phyloP scores from a whole-genome alignment of 805 yeast species.

The Candida chauliodis region DNA sequence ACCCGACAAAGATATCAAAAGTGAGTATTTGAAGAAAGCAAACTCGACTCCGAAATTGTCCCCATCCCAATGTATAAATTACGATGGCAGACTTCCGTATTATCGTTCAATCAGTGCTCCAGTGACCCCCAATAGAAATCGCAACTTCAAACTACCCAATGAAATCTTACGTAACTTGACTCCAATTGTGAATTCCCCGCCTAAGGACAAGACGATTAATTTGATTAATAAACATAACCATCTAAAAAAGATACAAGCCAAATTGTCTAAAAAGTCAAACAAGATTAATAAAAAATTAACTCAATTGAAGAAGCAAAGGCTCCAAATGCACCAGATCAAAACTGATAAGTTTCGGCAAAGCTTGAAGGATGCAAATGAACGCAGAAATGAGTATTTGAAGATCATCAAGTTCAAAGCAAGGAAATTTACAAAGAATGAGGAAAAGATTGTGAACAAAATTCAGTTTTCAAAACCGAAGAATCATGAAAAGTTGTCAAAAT shows the following conservation, averaged over 20 bases:
- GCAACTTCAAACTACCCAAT: conserved; percentile 6
- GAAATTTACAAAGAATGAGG: conserved; percentile 3
- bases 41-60: conserved; percentile 1
- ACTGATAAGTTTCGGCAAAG: not conserved
- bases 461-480: not conserved
- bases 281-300: conserved; percentile 1
- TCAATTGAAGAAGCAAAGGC: conserved; percentile 1
- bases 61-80: not conserved
- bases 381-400: conserved; percentile 8
- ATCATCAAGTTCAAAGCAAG: conserved; percentile 5
- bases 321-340: not conserved
- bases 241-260: conserved; percentile 2
- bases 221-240: conserved; percentile 3
- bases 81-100: conserved; percentile 1
- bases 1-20: not conserved
- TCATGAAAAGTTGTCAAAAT: not conserved
- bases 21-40: not conserved
- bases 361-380: conserved; percentile 4
- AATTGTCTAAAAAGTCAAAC: not conserved
- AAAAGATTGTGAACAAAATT: not conserved
- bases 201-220: conserved; percentile 1
- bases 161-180: conserved; percentile 9
- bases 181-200: conserved; percentile 1
- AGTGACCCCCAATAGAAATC: not conserved
- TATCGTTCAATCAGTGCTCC: conserved; percentile 5